Percentiles rank a stretch among this genome's conserved stretches.
Evolutionary conservation across 139 green algal species (phyloP).

Genomic region (Ettlia oleoabundans): DNA sequence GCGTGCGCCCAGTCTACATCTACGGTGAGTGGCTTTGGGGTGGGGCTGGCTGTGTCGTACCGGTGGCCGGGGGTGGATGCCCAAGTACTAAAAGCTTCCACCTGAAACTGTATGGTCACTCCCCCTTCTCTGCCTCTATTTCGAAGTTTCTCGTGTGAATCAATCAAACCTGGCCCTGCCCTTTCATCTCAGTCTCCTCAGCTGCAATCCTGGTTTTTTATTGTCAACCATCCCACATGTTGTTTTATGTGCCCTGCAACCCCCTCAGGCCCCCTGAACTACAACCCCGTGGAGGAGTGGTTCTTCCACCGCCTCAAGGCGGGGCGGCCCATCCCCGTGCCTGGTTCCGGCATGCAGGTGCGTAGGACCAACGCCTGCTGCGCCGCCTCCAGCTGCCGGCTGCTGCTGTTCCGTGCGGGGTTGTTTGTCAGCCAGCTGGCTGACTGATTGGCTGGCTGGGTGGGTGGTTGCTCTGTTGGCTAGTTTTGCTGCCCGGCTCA

Average conservation of each 20-base stretch:
- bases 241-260: too few species aligned
- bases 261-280: constrained; percentile 88
- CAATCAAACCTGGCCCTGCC: too few species aligned
- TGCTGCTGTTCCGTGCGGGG: neutral
- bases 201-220: too few species aligned
- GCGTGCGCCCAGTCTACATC: constrained; percentile 96
- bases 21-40: constrained; percentile 65
- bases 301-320: constrained; percentile 90
- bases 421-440: too few species aligned
- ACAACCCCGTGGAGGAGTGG: constrained; percentile 97
- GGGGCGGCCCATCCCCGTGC: constrained; percentile 89
- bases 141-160: too few species aligned
- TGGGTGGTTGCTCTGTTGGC: too few species aligned
- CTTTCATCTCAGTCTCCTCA: too few species aligned
- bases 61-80: neutral
- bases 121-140: too few species aligned
- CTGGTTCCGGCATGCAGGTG: constrained; percentile 87
- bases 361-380: neutral
- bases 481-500: too few species aligned
- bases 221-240: too few species aligned
- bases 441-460: too few species aligned
- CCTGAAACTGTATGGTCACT: neutral
- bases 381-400: too few species aligned
- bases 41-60: neutral
- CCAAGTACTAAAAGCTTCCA: neutral